Evolutionary conservation across 768 basidiomycete genomes (phyloP).

Genomic region (Piloderma croceum): DNA sequence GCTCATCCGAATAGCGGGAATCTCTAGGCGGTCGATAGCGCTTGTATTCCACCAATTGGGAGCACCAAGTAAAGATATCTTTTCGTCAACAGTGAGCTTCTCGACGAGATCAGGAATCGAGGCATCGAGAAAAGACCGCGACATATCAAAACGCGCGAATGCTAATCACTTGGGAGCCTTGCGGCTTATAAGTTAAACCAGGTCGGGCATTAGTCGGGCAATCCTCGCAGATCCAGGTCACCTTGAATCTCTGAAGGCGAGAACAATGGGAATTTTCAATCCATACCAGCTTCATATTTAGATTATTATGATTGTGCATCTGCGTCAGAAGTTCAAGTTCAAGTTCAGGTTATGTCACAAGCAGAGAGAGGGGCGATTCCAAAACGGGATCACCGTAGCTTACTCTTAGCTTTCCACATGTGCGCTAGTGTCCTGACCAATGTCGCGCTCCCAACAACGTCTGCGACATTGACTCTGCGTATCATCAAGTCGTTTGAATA

Average conservation of each 20-base stretch:
- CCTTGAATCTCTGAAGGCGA: no score
- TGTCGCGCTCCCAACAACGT: constrained; percentile 57
- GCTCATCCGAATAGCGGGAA: constrained; percentile 66
- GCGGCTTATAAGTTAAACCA: neutral
- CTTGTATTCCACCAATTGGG: constrained; percentile 72
- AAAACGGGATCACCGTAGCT: no score
- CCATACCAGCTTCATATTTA: no score
- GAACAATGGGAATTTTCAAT: no score
- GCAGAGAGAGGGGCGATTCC: neutral
- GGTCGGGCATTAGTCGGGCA: neutral
- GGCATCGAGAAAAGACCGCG: constrained; percentile 47
- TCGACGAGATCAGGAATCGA: constrained; percentile 45
- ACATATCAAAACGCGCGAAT: constrained; percentile 2
- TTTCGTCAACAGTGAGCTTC: constrained; percentile 55
- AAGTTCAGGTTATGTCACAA: no score
- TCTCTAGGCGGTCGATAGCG: constrained; percentile 48
- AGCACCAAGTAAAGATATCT: constrained; percentile 55
- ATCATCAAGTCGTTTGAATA: constrained; percentile 94
- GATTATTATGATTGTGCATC: no score
- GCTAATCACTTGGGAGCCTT: neutral
- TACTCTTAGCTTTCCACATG: no score
- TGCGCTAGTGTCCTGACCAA: constrained; percentile 60
- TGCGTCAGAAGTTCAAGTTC: no score
- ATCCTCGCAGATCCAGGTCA: no score
- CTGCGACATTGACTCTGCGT: constrained; percentile 84